Percentiles rank a stretch among this genome's conserved stretches.
Evolutionary conservation across 1,284 basidiomycete species (phyloP).

Genomic region (Tetrapyrgos nigripes): DNA sequence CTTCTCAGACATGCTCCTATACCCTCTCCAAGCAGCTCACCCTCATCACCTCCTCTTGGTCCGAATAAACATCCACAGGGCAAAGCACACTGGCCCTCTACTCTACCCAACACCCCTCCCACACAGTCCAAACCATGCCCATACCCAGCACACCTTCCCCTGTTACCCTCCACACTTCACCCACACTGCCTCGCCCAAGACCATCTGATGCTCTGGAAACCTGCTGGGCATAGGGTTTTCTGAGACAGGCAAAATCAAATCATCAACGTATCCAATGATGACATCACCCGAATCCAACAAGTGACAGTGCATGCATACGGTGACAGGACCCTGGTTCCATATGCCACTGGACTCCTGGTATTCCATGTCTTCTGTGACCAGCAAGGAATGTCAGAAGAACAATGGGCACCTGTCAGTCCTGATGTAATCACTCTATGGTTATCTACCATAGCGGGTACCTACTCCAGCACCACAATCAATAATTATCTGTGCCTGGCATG

Average conservation of each 20-base stretch:
- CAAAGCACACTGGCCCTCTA: background rate
- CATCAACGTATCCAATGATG: background rate
- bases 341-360: no score
- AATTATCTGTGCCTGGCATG: constrained; percentile 34
- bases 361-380: no score
- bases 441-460: background rate
- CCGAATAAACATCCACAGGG: background rate
- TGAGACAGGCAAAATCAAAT: no score
- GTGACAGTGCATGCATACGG: background rate
- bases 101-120: background rate
- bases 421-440: background rate
- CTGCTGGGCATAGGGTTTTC: constrained; percentile 5
- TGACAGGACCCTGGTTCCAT: no score
- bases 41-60: background rate
- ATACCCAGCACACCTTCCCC: constrained; percentile 15
- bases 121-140: background rate
- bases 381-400: background rate
- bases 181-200: constrained; percentile 25
- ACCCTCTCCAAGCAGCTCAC: background rate
- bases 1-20: background rate
- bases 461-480: no score
- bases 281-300: background rate
- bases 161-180: constrained; percentile 9
- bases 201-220: constrained; percentile 18
- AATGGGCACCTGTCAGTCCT: background rate